Evolutionary conservation across 352 stramenopile genomes (phyloP).

Genomic region (Aphanomyces invadans): DNA sequence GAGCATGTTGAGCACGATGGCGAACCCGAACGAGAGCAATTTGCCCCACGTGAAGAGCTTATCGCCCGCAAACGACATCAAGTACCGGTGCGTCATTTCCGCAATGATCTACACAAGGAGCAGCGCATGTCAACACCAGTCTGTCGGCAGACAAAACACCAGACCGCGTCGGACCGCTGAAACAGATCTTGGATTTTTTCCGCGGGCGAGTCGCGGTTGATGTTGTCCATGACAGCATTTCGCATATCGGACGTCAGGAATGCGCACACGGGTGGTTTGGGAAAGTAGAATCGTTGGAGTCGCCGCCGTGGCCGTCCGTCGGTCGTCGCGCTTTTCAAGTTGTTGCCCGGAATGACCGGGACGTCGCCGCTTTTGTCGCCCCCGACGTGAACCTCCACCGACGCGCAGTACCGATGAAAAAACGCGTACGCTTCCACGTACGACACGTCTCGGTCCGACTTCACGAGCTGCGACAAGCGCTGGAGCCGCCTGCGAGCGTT

Average conservation of each 20-base stretch:
- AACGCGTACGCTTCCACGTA: slow-evolving; percentile 12
- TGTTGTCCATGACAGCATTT: slow-evolving; percentile 4
- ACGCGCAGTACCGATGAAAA: slow-evolving; percentile 5
- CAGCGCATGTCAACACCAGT: too few species aligned
- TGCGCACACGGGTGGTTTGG: slow-evolving; percentile 12
- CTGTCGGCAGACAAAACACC: neutral
- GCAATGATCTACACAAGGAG: neutral
- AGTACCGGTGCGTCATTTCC: slow-evolving; percentile 20
- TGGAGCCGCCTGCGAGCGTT: neutral
- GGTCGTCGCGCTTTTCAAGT: neutral
- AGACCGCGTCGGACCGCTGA: slow-evolving; percentile 13
- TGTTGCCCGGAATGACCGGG: neutral
- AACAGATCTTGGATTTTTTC: slow-evolving; percentile 12
- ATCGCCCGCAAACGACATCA: slow-evolving; percentile 11
- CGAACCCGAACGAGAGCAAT: slow-evolving; percentile 1
- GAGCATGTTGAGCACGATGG: slow-evolving; percentile 5
- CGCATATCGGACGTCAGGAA: slow-evolving; percentile 21
- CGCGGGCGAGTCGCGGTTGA: slow-evolving; percentile 7
- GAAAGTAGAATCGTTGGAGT: slow-evolving; percentile 19
- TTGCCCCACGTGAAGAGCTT: slow-evolving; percentile 12
- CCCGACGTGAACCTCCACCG: slow-evolving; percentile 3
- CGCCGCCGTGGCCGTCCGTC: neutral
- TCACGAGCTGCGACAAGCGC: neutral
- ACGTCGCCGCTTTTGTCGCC: neutral
- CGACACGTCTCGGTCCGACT: neutral